A percentile compares a stretch with the other conserved stretches of the same genome.
These are phyloP conservation scores for Globisporangium megalacanthum DNA, from an alignment of 352 stramenopile species.

Conservation along the genomic window DNA sequence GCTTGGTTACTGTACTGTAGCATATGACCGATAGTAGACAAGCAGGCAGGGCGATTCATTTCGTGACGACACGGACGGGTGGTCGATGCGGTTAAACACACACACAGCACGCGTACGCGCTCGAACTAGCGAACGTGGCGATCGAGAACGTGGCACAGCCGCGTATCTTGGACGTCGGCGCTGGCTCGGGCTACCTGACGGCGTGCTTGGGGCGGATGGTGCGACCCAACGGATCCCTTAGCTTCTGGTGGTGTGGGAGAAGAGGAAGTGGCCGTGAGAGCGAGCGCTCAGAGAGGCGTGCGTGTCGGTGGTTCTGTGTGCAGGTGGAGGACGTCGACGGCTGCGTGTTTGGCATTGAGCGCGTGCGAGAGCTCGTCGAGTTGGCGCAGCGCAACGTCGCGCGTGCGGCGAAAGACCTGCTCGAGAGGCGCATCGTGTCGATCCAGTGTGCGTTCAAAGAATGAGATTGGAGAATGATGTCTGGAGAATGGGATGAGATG, in stretches of 20 bases:
- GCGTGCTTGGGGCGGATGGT: slow-evolving; percentile 89
- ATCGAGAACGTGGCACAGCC: slow-evolving; percentile 33
- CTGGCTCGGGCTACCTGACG: slow-evolving; percentile 94
- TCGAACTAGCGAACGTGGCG: slow-evolving; percentile 71
- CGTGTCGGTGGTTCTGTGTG: background rate
- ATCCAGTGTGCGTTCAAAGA: slow-evolving; percentile 30
- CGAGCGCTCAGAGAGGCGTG: no score
- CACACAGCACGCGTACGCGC: slow-evolving; percentile 60
- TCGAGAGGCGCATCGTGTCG: slow-evolving; percentile 49
- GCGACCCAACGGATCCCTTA: no score
- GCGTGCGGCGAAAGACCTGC: slow-evolving; percentile 71
- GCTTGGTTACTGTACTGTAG: background rate
- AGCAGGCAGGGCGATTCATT: no score
- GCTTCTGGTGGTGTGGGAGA: background rate
- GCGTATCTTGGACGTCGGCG: slow-evolving; percentile 92
- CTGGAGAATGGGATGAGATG: no score
- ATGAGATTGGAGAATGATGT: background rate
- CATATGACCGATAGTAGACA: no score
- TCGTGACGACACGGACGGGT: no score
- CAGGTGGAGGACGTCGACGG: slow-evolving; percentile 23
- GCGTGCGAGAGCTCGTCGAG: slow-evolving; percentile 80
- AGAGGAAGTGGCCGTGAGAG: background rate
- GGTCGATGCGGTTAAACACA: background rate
- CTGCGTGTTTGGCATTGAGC: slow-evolving; percentile 90
- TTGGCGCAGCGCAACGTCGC: slow-evolving; percentile 82